Evolutionary conservation across 2,329 filamentous ascomycete genomes (phyloP).

Genomic region (Fusarium coffeatum): DNA sequence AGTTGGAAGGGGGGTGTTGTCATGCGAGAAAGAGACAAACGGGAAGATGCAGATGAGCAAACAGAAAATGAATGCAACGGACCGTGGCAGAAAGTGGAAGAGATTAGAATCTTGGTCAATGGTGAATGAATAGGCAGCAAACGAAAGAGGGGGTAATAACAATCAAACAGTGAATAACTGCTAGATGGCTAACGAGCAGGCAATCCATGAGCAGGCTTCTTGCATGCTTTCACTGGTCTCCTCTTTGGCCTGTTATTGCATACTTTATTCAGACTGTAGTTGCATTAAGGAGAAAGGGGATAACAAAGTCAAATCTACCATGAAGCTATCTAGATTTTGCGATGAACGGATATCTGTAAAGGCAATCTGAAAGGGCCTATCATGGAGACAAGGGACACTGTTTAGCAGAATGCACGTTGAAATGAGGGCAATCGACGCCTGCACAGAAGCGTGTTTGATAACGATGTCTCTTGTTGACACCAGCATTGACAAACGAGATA

Average conservation of each 20-base stretch:
- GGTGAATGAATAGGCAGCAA: background rate
- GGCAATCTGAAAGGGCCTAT: too few relatives aligned
- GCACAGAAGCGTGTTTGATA: background rate
- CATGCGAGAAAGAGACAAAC: background rate
- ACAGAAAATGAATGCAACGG: background rate
- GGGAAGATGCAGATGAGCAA: background rate
- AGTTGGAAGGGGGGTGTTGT: background rate
- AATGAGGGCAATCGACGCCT: background rate
- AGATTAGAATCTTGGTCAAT: background rate
- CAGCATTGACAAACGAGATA: background rate
- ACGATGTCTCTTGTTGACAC: background rate
- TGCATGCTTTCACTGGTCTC: background rate
- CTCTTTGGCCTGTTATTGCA: too few relatives aligned
- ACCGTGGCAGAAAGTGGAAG: background rate
- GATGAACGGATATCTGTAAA: too few relatives aligned
- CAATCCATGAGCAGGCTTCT: background rate
- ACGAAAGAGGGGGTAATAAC: background rate
- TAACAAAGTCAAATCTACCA: too few relatives aligned
- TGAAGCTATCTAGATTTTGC: too few relatives aligned
- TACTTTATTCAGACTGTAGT: too few relatives aligned
- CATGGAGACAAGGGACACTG: background rate
- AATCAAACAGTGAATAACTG: background rate
- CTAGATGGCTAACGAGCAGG: accelerated
- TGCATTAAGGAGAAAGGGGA: background rate
- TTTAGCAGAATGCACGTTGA: background rate